These are phyloP conservation scores for Eimeria falciformis DNA, from an alignment of 169 alveolate species.

Conservation along the genomic window DNA sequence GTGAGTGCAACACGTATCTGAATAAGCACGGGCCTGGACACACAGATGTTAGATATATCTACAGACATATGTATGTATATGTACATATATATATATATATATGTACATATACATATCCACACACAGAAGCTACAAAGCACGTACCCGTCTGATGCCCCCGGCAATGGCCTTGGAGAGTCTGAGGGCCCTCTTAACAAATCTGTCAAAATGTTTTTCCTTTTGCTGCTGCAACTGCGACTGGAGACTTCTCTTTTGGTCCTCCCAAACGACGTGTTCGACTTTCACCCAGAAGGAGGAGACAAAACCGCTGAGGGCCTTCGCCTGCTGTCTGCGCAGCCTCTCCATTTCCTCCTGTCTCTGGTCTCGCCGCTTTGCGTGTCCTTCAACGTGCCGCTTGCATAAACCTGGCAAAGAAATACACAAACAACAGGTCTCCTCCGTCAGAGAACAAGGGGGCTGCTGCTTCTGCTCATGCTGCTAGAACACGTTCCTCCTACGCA, in stretches of 20 bases:
- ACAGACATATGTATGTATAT: no score
- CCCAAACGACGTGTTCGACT: conserved; percentile 69
- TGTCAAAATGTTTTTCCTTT: conserved; percentile 52
- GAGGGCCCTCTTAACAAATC: conserved; percentile 54
- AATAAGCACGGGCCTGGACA: no score
- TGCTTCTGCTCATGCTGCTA: not conserved
- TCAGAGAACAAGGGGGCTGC: not conserved
- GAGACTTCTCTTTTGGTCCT: conserved; percentile 51
- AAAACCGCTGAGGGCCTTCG: conserved; percentile 12
- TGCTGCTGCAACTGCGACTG: conserved; percentile 74
- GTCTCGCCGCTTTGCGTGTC: conserved; percentile 25
- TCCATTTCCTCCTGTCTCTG: conserved; percentile 45
- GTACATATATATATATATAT: no score
- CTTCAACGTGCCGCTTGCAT: conserved; percentile 46
- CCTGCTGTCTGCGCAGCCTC: conserved; percentile 49
- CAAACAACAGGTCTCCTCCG: not conserved
- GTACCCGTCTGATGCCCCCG: conserved; percentile 30
- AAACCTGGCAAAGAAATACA: not conserved
- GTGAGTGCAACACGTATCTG: no score
- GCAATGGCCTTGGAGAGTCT: conserved; percentile 15
- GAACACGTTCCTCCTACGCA: not conserved
- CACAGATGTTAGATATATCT: no score
- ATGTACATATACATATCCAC: no score
- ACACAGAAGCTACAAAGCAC: no score
- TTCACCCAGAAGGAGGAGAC: conserved; percentile 65